A percentile compares a stretch with the other conserved stretches of the same genome.
These are phyloP conservation scores for Amphirosellinia nigrospora DNA, from an alignment of 495 filamentous ascomycete species.

Conservation along the genomic window DNA sequence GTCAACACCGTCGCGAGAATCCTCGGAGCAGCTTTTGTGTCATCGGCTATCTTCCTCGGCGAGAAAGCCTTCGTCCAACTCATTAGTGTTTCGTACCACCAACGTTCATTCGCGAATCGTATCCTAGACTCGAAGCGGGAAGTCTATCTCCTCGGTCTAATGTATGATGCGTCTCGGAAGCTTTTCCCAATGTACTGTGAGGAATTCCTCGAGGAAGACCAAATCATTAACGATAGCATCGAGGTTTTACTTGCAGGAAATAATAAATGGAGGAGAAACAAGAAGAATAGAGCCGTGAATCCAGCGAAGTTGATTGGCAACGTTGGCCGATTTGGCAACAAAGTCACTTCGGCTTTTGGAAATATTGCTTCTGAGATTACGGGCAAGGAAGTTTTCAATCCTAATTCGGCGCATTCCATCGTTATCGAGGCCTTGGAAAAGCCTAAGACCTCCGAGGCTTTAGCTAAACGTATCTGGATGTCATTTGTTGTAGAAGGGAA, in stretches of 20 bases:
- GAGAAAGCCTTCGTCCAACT: conserved; percentile 89
- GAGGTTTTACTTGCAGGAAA: conserved; percentile 54
- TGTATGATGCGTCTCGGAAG: conserved; percentile 86
- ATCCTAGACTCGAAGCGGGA: conserved; percentile 91
- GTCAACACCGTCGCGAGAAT: conserved; percentile 67
- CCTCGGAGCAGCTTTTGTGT: conserved; percentile 77
- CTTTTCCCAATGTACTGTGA: conserved; percentile 91
- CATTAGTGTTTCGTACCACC: conserved; percentile 93
- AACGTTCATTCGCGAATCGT: conserved; percentile 84
- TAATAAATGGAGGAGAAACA: conserved; percentile 47
- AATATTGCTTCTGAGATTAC: conserved; percentile 93
- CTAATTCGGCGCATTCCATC: conserved; percentile 83
- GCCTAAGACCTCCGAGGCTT: conserved; percentile 78
- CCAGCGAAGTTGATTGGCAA: conserved; percentile 81
- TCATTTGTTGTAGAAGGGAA: conserved; percentile 92
- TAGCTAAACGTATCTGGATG: conserved; percentile 96
- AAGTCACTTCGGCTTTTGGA: conserved; percentile 89
- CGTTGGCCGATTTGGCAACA: conserved; percentile 84
- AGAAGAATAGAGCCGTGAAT: conserved; percentile 65
- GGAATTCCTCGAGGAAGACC: conserved; percentile 91
- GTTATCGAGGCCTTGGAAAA: conserved; percentile 89
- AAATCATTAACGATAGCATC: conserved; percentile 84
- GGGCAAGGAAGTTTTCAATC: conserved; percentile 92
- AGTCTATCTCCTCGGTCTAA: conserved; percentile 74
- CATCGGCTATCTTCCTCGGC: conserved; percentile 74